Base-by-base conservation (phyloP, 768 basidiomycete species). In the Dioszegia crocea region DNA sequence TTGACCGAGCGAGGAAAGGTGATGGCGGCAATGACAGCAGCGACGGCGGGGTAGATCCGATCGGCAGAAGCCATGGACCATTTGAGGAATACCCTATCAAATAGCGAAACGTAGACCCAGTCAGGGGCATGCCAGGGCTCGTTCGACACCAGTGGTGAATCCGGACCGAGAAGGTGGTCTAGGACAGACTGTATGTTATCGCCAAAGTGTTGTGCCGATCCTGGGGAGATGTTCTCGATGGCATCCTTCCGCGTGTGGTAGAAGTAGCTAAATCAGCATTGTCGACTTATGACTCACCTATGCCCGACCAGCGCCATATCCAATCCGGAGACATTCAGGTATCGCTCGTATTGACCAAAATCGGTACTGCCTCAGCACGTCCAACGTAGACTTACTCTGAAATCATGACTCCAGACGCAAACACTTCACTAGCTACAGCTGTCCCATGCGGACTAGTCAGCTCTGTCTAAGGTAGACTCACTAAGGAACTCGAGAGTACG, bases 301-400 rank as follows among this genome's bases (percentile, higher is more conserved):
- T 59, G 63, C 21, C 59, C 55, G 14, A 63, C 59, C 19, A 94
- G 79, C 0, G 92, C 92, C 83, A 94, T 90, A 88, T 98, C 94
- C 21, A 97, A 77, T 11, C 94, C 94, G 0, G 91, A 88, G 19
- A 97, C 86, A 66, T 89, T 88, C 30, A 93, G 78, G 71, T 96
- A 96, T 56, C 86, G 79, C 66, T 90, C 88, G 61, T 96, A 97
- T 65, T 97, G 94, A 27, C 89, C 85, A 68, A 97, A 97, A 76
- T 98, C 93, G 50, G 94, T 98, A 71, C 90, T 91, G 66, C 4
- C 19, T 61, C 29, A 65, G 63, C 54, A 14, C 29, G 10, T 17
- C 46, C 41, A 3, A 16, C 12, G 48, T 71, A 8, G 17, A 68
- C 74, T 50, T 46, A 94, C 91, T 97, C 93, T 9, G 89, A 92